Evolutionary conservation across 1,139 yeast genomes (phyloP), one percentile per base, ranked within the genome.

Genomic region (Meyerozyma sp.): DNA sequence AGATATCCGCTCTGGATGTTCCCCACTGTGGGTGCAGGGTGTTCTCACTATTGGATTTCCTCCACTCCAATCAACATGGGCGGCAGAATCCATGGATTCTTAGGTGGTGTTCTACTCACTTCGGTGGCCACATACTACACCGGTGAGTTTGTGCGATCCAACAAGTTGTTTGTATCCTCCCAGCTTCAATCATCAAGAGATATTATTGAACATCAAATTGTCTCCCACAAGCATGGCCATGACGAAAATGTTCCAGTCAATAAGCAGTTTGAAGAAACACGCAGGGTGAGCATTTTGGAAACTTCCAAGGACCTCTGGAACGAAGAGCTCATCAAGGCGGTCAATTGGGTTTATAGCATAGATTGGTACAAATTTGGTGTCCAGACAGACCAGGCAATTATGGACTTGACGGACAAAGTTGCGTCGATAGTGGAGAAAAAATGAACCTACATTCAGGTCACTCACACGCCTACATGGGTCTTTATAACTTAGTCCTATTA

Each of bases 271-370:
- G 13, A 11, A 11, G 37, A 34, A 34, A 54, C 57, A 14, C 44
- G 49, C n/a, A 55, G 71, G 32, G 58, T 59, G 4, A 55, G 59
- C 32, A 45, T 80, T 37, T 56, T 56, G 9, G 93, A 88, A 60
- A 82, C 91, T 0, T 70, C 78, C 49, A 86, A 83, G 54, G 95
- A 88, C 56, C 72, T 87, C 40, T 88, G 96, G 96, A 84, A 88
- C 56, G 82, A 79, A 43, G 94, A 86, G 58, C 76, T 88, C 42
- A 73, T 84, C 49, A 73, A 69, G 40, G 75, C 77, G 51, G 89
- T 82, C 23, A 82, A 82, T 53, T 84, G 88, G 82, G 51, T 80
- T 4, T 82, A 82, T 56, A 62, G 80, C 21, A 66, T 80, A 42
- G 71, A 76, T 57, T 73, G 81, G 77, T 73, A 73, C 52, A 65